Evolutionary conservation across 116 monocot genomes (phyloP), one percentile per base, ranked within the genome.

Genomic region (Zostera marina): DNA sequence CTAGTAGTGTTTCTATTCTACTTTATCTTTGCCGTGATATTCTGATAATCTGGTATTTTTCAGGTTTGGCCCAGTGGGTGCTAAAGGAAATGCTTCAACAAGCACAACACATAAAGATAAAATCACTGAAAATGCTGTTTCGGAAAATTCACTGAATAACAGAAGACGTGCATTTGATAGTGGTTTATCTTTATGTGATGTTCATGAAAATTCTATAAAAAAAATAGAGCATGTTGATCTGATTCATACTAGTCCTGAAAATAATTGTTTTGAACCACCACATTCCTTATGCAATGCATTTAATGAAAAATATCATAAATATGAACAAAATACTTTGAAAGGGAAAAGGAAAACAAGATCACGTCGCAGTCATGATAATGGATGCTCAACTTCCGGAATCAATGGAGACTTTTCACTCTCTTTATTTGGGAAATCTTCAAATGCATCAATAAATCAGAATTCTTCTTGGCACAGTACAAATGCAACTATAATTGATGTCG

Each of bases 321-420:
- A 32, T 39, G 20, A 42, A 61, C 46, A 55, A 41, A 71, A 25
- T 21, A n/a, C 25, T 53, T 13, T 26, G 19, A 71, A 68, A 56
- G 71, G 73, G 24, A 76, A 68, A 54, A 48, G 61, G 40, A 76
- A 73, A 47, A 58, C 17, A 9, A 67, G 56, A 21, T 64, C 69
- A 54, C 16, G n/a, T 44, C 24, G 16, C 39, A 44, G 9, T 45
- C 64, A 52, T 13, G 14, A 44, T 39, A 68, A 58, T 49, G 68
- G 67, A 64, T 58, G 67, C 52, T 83, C 82, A 26, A 62, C 25
- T 38, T 47, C 72, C 38, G 14, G 24, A 17, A 45, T 42, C 13
- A 15, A 22, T 10, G 56, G 22, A 25, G 45, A 44, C 13, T 11
- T 38, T 0, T 2, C 6, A 43, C 24, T 44, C 22, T 17, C 45